These are phyloP conservation scores for Inonotus obliquus DNA, from an alignment of 1,284 basidiomycete species.

Conservation along the genomic window DNA sequence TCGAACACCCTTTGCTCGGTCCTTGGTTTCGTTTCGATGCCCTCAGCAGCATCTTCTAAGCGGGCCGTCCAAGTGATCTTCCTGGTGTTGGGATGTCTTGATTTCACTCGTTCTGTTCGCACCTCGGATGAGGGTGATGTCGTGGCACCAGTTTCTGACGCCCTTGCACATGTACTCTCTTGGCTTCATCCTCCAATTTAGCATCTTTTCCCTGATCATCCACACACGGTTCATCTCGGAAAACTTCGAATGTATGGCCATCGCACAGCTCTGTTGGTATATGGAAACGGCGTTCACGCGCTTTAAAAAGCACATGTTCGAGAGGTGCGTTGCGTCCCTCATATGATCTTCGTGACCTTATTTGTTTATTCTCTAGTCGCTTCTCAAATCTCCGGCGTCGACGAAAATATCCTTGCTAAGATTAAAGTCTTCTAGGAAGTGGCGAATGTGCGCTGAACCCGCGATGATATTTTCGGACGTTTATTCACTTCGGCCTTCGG, in stretches of 20 bases:
- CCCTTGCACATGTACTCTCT: background rate
- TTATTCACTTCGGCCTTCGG: background rate
- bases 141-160: background rate
- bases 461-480: background rate
- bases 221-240: background rate
- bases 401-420: background rate
- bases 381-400: conserved; percentile 1
- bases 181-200: background rate
- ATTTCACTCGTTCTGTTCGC: too few species aligned
- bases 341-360: background rate
- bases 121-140: background rate
- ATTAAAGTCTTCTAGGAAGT: background rate
- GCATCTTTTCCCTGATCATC: background rate
- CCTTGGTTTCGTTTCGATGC: too few species aligned
- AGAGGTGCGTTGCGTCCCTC: too few species aligned
- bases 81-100: too few species aligned
- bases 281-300: too few species aligned
- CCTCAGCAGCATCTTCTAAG: too few species aligned
- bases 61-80: too few species aligned
- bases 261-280: background rate
- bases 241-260: background rate
- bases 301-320: too few species aligned
- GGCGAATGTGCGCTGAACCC: background rate
- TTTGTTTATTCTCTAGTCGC: background rate
- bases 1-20: too few species aligned